Conservation (phyloP, 2,329 filamentous ascomycete species). For the Tothia fuscella region DNA sequence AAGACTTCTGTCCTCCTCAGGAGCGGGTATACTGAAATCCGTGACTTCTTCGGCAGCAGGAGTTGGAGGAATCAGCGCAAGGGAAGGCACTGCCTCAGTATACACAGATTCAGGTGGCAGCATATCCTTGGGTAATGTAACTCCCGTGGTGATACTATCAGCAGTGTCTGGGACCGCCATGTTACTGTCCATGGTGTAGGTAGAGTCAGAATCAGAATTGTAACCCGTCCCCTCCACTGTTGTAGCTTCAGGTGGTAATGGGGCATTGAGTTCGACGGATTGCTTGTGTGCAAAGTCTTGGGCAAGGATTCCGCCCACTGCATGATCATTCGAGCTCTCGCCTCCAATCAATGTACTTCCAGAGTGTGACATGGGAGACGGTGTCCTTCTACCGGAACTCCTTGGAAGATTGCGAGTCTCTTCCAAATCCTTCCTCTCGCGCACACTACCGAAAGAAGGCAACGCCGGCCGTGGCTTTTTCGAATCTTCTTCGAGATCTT, state of each 20-base stretch:
- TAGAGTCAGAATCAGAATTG: constrained; percentile 39
- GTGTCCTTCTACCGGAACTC: constrained; percentile 39
- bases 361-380: constrained; percentile 21
- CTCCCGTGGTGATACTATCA: no score
- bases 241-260: constrained; percentile 58
- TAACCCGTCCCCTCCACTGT: constrained; percentile 56
- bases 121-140: constrained; percentile 7
- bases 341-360: constrained; percentile 14
- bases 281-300: constrained; percentile 44
- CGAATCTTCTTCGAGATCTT: constrained; percentile 40
- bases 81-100: constrained; percentile 2
- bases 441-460: constrained; percentile 63
- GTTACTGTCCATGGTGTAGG: no score
- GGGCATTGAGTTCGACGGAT: constrained; percentile 34
- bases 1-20: not conserved
- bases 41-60: constrained; percentile 24
- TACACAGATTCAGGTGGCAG: not conserved
- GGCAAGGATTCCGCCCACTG: constrained; percentile 42
- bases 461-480: constrained; percentile 61
- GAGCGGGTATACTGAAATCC: constrained; percentile 23
- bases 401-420: constrained; percentile 17
- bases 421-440: constrained; percentile 42
- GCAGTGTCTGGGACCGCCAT: no score
- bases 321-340: constrained; percentile 49
- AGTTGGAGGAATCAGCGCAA: constrained; percentile 10